phyloP scores from a whole-genome alignment of 768 basidiomycete genomes.

The Phylloporus arenicola region DNA sequence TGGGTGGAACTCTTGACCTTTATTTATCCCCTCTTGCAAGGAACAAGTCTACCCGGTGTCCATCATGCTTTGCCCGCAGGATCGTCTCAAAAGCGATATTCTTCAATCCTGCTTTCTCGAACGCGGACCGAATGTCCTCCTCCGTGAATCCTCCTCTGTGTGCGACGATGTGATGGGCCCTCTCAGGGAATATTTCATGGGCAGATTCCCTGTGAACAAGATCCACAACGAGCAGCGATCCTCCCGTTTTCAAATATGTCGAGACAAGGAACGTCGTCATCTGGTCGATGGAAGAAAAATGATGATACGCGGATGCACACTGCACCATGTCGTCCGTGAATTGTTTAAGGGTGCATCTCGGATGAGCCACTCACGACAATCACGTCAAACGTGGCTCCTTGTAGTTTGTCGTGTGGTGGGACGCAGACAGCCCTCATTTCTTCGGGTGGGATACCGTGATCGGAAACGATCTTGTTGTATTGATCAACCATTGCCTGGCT shows the following conservation, averaged over 20 bases:
- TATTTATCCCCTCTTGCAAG: constrained; percentile 48
- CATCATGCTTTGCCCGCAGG: constrained; percentile 27
- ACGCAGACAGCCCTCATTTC: constrained; percentile 61
- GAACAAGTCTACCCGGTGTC: constrained; percentile 43
- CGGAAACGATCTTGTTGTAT: constrained; percentile 52
- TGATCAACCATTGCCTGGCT: constrained; percentile 64
- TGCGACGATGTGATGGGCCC: constrained; percentile 43
- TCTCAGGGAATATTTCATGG: constrained; percentile 26
- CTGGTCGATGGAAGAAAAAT: constrained; percentile 45
- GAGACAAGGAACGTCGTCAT: constrained; percentile 49
- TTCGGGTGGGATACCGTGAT: constrained; percentile 58
- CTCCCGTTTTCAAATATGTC: constrained; percentile 55
- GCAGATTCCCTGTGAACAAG: constrained; percentile 31
- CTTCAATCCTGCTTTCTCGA: constrained; percentile 49
- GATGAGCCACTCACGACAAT: constrained; percentile 49
- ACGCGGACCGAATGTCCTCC: constrained; percentile 42
- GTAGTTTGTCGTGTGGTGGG: constrained; percentile 40
- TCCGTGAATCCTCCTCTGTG: constrained; percentile 52
- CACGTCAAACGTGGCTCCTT: constrained; percentile 58
- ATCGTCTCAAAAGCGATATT: constrained; percentile 38
- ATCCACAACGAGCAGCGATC: constrained; percentile 56
- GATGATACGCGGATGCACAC: constrained; percentile 65
- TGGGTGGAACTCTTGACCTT: not conserved
- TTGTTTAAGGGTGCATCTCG: not conserved
- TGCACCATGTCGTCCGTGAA: constrained; percentile 20